Evolutionary conservation across 192 early-diverging fungal species (phyloP).

Genomic region (Lobulomyces angularis): DNA sequence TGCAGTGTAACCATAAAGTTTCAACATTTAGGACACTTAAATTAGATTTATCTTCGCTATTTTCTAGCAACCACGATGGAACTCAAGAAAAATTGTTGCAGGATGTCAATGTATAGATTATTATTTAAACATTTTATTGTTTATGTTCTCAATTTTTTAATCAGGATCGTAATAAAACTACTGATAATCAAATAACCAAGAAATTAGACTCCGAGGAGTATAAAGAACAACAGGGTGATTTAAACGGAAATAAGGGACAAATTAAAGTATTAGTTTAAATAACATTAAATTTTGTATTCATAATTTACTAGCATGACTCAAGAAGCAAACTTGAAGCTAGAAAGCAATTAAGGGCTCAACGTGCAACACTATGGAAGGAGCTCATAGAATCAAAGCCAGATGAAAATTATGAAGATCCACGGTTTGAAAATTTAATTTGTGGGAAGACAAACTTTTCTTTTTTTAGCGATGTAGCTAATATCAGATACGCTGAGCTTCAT

Average conservation of each 20-base stretch:
- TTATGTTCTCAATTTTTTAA: no score
- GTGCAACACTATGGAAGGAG: constrained; percentile 36
- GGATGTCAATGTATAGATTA: no score
- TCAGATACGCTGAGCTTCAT: constrained; percentile 39
- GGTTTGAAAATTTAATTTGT: no score
- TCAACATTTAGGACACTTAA: constrained; percentile 38
- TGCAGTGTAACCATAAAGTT: constrained; percentile 10
- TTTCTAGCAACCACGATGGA: constrained; percentile 16
- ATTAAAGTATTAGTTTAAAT: background rate
- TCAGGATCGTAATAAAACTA: no score
- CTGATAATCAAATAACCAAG: no score
- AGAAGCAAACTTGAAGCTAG: constrained; percentile 43
- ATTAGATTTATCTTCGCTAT: constrained; percentile 22
- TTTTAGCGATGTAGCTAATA: constrained; percentile 46
- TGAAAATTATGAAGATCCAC: constrained; percentile 43
- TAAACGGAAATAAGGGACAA: no score
- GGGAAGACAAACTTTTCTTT: no score
- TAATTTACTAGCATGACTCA: constrained; percentile 10
- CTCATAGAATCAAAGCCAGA: constrained; percentile 48
- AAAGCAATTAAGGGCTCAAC: constrained; percentile 36
- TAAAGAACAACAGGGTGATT: no score
- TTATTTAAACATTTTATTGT: no score
- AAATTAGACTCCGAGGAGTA: no score
- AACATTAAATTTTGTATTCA: no score
- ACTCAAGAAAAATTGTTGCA: no score